Conservation (phyloP, 2,329 filamentous ascomycete species). For the Cladosporium colombiae region DNA sequence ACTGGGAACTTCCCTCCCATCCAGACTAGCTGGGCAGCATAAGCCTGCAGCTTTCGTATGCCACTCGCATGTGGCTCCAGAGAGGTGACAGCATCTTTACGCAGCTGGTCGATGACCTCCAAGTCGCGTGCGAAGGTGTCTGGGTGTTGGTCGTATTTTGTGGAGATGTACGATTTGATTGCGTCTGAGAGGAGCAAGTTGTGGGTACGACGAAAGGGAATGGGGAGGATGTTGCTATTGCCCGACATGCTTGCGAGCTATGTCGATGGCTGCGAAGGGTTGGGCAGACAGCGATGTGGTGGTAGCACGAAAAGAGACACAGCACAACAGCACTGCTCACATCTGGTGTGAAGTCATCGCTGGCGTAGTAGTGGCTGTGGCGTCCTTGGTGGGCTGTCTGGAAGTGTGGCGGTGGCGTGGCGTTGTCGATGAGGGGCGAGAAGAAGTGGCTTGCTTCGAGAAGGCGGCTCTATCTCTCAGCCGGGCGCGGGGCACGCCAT, state of each 20-base stretch:
- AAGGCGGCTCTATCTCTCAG: not conserved
- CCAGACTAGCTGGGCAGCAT: constrained; percentile 91
- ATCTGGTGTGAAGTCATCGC: constrained; percentile 16
- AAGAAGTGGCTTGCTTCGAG: not conserved
- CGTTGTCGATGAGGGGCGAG: not conserved
- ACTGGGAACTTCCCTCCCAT: constrained; percentile 94
- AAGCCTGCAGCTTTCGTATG: constrained; percentile 82
- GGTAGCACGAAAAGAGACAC: not conserved
- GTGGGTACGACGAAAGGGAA: constrained; percentile 86
- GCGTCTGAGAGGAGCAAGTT: constrained; percentile 75
- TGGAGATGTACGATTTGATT: constrained; percentile 92
- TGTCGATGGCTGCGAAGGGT: not conserved
- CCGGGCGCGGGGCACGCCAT: not conserved
- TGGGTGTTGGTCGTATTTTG: constrained; percentile 97
- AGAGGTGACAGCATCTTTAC: constrained; percentile 83
- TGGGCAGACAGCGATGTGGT: not conserved
- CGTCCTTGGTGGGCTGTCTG: not conserved
- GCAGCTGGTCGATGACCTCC: constrained; percentile 78
- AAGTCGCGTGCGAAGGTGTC: constrained; percentile 94
- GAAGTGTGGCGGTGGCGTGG: constrained; percentile 1
- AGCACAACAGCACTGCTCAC: not conserved
- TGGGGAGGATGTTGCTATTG: constrained; percentile 64
- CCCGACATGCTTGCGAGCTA: constrained; percentile 16
- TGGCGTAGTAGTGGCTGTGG: not conserved
- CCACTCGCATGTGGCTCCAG: constrained; percentile 86